Conservation (phyloP, 2,329 filamentous ascomycete species). For the Claviceps monticola region DNA sequence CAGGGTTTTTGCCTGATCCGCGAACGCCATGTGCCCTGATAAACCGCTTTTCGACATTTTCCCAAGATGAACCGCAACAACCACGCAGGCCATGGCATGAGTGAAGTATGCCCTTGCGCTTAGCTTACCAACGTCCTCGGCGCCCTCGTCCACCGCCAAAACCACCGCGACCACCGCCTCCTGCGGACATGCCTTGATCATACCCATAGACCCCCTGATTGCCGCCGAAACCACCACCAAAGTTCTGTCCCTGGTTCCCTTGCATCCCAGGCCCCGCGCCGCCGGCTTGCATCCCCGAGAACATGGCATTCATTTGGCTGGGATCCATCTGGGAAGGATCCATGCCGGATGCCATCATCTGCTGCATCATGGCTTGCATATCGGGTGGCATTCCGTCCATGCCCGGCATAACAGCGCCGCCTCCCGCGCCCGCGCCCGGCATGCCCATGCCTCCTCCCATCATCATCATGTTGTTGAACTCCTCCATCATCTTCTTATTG, state of each 20-base stretch:
- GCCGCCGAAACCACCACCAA: constrained; percentile 37
- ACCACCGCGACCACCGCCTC: constrained; percentile 19
- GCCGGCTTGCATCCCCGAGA: constrained; percentile 39
- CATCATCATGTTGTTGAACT: constrained; percentile 57
- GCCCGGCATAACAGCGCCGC: constrained; percentile 31
- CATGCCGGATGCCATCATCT: constrained; percentile 53
- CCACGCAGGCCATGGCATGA: not conserved
- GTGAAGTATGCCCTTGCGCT: not conserved
- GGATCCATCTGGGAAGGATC: constrained; percentile 55
- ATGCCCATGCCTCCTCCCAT: constrained; percentile 38
- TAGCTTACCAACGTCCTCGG: constrained; percentile 14
- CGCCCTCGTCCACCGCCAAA: constrained; percentile 18
- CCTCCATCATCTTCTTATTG: constrained; percentile 68
- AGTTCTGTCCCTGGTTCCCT: constrained; percentile 37
- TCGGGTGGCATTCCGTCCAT: constrained; percentile 53
- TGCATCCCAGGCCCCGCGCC: constrained; percentile 30
- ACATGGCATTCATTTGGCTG: constrained; percentile 44
- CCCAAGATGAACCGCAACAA: not conserved
- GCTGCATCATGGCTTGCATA: constrained; percentile 57
- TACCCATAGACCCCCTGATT: constrained; percentile 39
- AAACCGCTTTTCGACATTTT: not conserved
- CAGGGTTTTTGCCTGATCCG: not conserved
- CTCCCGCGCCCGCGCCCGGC: constrained; percentile 22
- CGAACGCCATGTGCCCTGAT: constrained; percentile 1
- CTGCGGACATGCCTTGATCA: constrained; percentile 32